phyloP scores from a whole-genome alignment of 2,329 filamentous ascomycete genomes.

The Paracoccidioides brasiliensis region DNA sequence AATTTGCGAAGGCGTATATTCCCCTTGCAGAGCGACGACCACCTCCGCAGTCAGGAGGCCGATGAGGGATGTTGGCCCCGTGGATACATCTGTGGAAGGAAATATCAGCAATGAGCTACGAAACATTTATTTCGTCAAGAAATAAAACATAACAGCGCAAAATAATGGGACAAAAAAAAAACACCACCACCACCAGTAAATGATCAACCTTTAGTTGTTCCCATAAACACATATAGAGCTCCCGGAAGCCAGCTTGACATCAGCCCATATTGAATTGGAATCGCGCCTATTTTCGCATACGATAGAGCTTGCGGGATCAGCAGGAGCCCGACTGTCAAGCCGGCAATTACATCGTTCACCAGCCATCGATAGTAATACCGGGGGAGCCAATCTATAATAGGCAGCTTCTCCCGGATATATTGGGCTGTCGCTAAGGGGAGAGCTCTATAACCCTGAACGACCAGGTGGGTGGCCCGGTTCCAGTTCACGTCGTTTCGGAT shows the following conservation, averaged over 20 bases:
- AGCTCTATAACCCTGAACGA: slow-evolving; percentile 20
- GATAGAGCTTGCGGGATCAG: slow-evolving; percentile 48
- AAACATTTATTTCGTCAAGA: no score
- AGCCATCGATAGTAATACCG: slow-evolving; percentile 50
- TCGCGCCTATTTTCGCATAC: slow-evolving; percentile 49
- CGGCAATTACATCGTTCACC: slow-evolving; percentile 48
- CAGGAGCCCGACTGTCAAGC: slow-evolving; percentile 47
- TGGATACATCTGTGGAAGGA: slow-evolving; percentile 38
- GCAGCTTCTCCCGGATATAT: slow-evolving; percentile 48
- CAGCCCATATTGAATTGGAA: slow-evolving; percentile 47
- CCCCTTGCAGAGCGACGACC: slow-evolving; percentile 39
- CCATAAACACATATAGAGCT: slow-evolving; percentile 46
- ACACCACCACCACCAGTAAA: no score
- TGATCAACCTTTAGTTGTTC: slow-evolving; percentile 44
- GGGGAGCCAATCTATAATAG: slow-evolving; percentile 50
- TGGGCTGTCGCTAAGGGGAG: slow-evolving; percentile 41
- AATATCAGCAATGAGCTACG: slow-evolving; percentile 3
- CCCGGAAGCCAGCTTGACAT: slow-evolving; percentile 48
- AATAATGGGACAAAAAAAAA: neutral
- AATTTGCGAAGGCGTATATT: slow-evolving; percentile 43
- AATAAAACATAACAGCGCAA: neutral
- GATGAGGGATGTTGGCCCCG: slow-evolving; percentile 47
- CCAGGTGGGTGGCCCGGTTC: slow-evolving; percentile 11
- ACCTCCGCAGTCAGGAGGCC: slow-evolving; percentile 40
- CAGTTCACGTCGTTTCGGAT: slow-evolving; percentile 13